Conservation (phyloP, 306 rosid species). For the Cercis canadensis region DNA sequence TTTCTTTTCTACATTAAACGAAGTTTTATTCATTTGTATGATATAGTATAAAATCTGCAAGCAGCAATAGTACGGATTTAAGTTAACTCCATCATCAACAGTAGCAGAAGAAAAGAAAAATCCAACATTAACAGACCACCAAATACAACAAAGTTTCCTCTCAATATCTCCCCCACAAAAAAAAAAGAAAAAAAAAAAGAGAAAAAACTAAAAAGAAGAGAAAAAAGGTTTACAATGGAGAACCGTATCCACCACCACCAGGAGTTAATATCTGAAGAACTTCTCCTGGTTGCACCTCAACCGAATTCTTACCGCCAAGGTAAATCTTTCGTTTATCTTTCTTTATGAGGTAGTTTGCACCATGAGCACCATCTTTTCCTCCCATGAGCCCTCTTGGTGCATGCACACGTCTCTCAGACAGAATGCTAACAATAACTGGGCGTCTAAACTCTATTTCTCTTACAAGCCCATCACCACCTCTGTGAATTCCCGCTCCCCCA, state of each 20-base stretch:
- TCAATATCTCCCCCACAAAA: too few relatives aligned
- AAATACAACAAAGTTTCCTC: too few relatives aligned
- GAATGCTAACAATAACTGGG: constrained; percentile 64
- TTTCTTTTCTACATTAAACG: too few relatives aligned
- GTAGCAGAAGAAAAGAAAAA: too few relatives aligned
- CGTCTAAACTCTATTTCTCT: constrained; percentile 65
- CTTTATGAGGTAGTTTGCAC: constrained; percentile 58
- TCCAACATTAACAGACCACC: too few relatives aligned
- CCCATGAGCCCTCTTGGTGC: constrained; percentile 64
- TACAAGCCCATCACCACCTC: constrained; percentile 67
- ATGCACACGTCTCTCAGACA: constrained; percentile 66
- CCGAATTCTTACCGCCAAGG: constrained; percentile 66
- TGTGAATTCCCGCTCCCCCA: constrained; percentile 57
- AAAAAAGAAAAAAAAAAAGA: too few relatives aligned
- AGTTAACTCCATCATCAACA: too few relatives aligned
- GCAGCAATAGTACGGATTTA: too few relatives aligned
- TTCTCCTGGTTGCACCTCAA: constrained; percentile 55
- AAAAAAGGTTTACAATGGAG: constrained; percentile 24
- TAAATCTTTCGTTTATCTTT: constrained; percentile 51
- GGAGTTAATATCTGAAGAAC: constrained; percentile 63
- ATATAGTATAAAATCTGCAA: too few relatives aligned
- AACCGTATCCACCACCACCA: constrained; percentile 54
- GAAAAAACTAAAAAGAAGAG: too few relatives aligned
- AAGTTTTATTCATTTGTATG: too few relatives aligned
- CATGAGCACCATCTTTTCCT: constrained; percentile 56